Percentiles rank a stretch among this genome's conserved stretches.
Conservation (phyloP, 192 early-diverging fungal species). For the Linderina pennispora region DNA sequence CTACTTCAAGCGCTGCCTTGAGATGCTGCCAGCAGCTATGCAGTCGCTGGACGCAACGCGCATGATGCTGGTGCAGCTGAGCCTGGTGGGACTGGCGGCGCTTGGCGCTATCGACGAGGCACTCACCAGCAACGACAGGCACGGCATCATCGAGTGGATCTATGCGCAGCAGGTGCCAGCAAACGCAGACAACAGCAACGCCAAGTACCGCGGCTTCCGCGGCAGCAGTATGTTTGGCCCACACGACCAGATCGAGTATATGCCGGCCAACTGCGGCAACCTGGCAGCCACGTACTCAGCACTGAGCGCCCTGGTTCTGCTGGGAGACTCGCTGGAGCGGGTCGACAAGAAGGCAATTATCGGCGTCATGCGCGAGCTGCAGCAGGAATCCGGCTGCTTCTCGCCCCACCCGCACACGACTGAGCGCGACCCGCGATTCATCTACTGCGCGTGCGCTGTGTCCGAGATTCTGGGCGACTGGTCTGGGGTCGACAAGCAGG, state of each 20-base stretch:
- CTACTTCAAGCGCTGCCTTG: conserved; percentile 67
- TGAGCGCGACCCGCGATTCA: conserved; percentile 86
- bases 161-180: conserved; percentile 83
- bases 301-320: conserved; percentile 63
- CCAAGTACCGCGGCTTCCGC: conserved; percentile 43
- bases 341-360: conserved; percentile 71
- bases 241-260: conserved; percentile 13
- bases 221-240: conserved; percentile 49
- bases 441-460: conserved; percentile 85
- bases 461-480: conserved; percentile 85
- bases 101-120: conserved; percentile 59
- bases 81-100: conserved; percentile 74
- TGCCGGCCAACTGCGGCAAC: conserved; percentile 48
- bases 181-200: conserved; percentile 5
- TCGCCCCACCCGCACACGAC: conserved; percentile 56
- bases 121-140: conserved; percentile 49
- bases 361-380: conserved; percentile 53
- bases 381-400: conserved; percentile 76
- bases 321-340: conserved; percentile 84
- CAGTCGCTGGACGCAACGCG: conserved; percentile 67
- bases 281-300: conserved; percentile 90
- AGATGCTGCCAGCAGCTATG: conserved; percentile 67
- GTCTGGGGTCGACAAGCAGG: conserved; percentile 68
- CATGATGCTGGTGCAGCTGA: conserved; percentile 85
- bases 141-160: conserved; percentile 89